Evolutionary conservation across 345 rosid species (phyloP), one percentile per base, ranked within the genome.

Genomic region (Arabidopsis thaliana): DNA sequence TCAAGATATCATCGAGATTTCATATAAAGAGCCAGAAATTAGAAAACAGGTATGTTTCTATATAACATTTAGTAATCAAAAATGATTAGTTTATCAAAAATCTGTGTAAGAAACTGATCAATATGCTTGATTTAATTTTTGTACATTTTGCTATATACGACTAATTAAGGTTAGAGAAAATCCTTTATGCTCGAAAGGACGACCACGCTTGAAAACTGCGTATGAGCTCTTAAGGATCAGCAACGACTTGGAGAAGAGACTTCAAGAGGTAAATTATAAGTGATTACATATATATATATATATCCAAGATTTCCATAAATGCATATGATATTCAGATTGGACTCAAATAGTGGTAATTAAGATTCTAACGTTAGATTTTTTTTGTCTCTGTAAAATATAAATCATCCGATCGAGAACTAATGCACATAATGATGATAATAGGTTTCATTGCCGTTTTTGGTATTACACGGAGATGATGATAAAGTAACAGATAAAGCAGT

Each of bases 381-480:
- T 60, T 38, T 22, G 28, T 56, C 32, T 41, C 65, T 10, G 3
- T 33, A 33, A 36, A 46, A 42, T 16, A 51, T 4, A 28, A 28
- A 32, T 3, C 48, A 40, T 59, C 16, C n/a, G 3, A 25, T n/a
- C 16, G n/a, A 49, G 8, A 37, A 36, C 37, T 59, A 46, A 34
- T 23, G 8, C 45, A 53, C 33, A 37, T 32, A 30, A 68, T 46
- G 34, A 57, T 46, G 34, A 57, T 57, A n/a, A 23, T 77, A 88
- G 92, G 89, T 93, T 38, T 38, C 88, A 13, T 64, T 94, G 33
- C 96, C 98, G 6, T 91, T 94, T 63, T 4, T 90, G 8, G 66
- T 88, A 58, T 85, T 91, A 48, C 98, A 94, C 2, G 98, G 98
- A 1, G 96, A 78, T 61, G 97, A 85, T 0, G 98, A 94, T 58